Base-by-base conservation (phyloP, 495 filamentous ascomycete genomes). In the Pyronema domesticum region DNA sequence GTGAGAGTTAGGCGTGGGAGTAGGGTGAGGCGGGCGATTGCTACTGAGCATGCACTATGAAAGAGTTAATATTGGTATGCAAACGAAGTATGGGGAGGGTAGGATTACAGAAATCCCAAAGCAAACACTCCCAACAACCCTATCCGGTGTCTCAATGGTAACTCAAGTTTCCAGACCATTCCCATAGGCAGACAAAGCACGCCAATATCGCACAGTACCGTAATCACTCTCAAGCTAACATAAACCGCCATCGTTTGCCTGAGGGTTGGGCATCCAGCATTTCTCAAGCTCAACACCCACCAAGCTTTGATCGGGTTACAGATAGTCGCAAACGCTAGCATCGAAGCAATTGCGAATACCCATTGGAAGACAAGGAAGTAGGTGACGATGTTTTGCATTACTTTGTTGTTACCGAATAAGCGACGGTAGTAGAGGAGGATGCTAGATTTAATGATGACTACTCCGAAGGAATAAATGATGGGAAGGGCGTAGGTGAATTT, bases 151-250 rank as follows among this genome's bases (percentile, higher is more conserved):
- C 56, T 55, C 7, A 51, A 15, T 7, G 69, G 55, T 46, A 69
- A 65, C 17, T 63, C 60, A 30, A 70, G 48, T 37, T 57, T 47
- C 34, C 62, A 46, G 11, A 71, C 45, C 47, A 67, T 62, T 10
- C 58, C 61, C 43, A 71, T 68, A 0, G 69, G 69, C 36, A 71
- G 44, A 13, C 43, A 37, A 18, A 71, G 62, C 23, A 70, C 51
- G 13, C 62, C 53, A 7, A 71, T 37, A 53, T 71, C 69, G 3
- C 60, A 67, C 6, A 58, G 60, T 13, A 71, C 56, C n/a, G 60
- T 61, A 18, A 69, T 52, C 0, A 47, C 60, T 6, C 63, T 49
- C 30, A 65, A 42, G 14, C 39, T 46, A 11, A 59, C 44, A 42
- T 65, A 65, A 11, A 56, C 59, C 2, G 40, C 13, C 58, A 61